A percentile compares a stretch with the other conserved stretches of the same genome.
Conservation (phyloP, 495 filamentous ascomycete species). For the Cetradonia linearis region DNA sequence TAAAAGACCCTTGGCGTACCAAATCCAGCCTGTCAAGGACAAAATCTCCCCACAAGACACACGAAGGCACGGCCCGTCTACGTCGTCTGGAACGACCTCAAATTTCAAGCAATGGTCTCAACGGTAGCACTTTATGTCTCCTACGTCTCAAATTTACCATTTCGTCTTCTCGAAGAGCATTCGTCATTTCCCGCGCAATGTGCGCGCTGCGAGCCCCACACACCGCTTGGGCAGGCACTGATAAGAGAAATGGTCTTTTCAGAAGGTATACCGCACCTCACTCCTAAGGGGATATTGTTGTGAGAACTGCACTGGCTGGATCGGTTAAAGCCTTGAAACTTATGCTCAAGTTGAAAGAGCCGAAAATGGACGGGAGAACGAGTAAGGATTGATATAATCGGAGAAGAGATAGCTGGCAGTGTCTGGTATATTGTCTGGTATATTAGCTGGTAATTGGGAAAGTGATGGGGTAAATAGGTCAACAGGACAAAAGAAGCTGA, state of each 20-base stretch:
- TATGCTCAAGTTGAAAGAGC: neutral
- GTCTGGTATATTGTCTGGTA: neutral
- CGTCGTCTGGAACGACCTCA: neutral
- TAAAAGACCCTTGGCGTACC: neutral
- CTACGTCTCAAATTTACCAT: neutral
- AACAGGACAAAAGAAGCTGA: too few species aligned
- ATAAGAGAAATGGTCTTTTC: neutral
- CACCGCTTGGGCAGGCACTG: neutral
- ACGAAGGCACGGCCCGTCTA: neutral
- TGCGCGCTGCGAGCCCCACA: slow-evolving; percentile 2
- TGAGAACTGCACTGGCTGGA: neutral
- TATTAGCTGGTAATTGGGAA: neutral
- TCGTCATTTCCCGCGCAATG: neutral
- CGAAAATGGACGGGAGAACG: neutral
- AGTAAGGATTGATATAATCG: neutral
- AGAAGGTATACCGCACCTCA: neutral
- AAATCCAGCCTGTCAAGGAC: neutral
- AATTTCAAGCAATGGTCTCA: neutral
- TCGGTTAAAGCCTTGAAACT: neutral
- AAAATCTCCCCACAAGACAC: neutral
- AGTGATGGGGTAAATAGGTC: neutral
- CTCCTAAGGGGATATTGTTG: neutral
- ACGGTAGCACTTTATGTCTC: neutral
- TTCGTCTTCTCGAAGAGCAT: neutral
- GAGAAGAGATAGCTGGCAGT: neutral